phyloP scores from a whole-genome alignment of 768 basidiomycete genomes.

The Lactarius vividus region DNA sequence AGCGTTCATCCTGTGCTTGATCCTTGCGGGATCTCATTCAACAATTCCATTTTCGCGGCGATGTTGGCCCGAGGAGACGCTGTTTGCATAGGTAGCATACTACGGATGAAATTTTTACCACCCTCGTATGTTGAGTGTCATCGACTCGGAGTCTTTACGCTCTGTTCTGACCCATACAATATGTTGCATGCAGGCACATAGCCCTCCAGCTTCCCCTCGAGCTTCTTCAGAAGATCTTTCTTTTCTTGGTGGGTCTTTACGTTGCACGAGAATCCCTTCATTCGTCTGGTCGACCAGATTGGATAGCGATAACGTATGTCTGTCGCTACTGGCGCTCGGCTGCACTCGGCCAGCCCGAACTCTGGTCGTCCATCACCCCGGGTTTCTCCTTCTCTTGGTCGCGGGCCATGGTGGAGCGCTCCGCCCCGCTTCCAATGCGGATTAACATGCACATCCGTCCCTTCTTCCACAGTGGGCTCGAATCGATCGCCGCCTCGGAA shows the following conservation, averaged over 20 bases:
- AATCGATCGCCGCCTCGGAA: neutral
- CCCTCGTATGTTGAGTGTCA: slow-evolving; percentile 9
- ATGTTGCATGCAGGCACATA: neutral
- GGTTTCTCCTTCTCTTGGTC: slow-evolving; percentile 17
- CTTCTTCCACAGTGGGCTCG: neutral
- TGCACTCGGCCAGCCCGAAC: slow-evolving; percentile 17
- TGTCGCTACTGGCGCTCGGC: slow-evolving; percentile 20
- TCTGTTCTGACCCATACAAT: neutral
- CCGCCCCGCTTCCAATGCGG: slow-evolving; percentile 14
- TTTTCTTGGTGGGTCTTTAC: neutral
- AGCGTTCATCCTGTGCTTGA: neutral
- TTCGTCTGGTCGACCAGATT: neutral
- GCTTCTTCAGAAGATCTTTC: neutral
- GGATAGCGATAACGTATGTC: slow-evolving; percentile 16
- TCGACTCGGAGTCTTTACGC: neutral
- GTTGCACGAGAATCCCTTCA: neutral
- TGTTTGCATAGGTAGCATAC: neutral
- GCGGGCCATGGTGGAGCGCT: slow-evolving; percentile 20
- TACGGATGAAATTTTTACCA: neutral
- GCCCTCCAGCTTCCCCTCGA: neutral
- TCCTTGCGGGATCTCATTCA: neutral
- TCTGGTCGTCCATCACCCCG: slow-evolving; percentile 19
- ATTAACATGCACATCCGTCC: slow-evolving; percentile 12
- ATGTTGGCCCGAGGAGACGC: neutral
- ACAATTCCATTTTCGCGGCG: too few species aligned